Conservation (phyloP, 768 basidiomycete genomes). For the Nidularia pulvinata region DNA sequence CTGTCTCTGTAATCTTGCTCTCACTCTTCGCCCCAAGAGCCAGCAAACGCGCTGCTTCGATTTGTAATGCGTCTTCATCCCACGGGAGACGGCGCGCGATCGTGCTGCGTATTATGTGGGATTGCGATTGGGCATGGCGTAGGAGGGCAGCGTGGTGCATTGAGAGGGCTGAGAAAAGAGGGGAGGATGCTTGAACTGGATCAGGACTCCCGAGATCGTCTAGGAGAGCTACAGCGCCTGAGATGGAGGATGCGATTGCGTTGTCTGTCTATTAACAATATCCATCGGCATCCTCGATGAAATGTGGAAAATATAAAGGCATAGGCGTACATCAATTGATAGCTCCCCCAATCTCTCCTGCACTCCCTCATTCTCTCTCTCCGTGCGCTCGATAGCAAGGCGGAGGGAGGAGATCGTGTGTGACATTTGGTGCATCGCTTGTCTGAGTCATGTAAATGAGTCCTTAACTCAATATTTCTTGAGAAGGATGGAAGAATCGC, state of each 20-base stretch:
- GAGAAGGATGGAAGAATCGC: not conserved
- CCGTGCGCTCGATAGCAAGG: no score
- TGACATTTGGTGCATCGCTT: no score
- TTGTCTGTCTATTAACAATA: not conserved
- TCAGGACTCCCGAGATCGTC: not conserved
- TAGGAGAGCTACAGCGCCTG: not conserved
- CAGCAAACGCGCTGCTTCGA: conserved; percentile 1
- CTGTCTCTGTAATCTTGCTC: not conserved
- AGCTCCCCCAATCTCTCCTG: conserved; percentile 22
- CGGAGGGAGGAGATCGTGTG: no score
- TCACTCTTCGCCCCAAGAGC: not conserved
- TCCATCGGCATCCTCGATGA: no score
- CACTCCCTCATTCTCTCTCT: no score
- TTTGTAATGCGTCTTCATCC: not conserved
- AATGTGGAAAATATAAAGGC: not conserved
- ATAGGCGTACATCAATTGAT: conserved; percentile 18
- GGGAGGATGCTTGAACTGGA: not conserved
- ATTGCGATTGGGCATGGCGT: no score
- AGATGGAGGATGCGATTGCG: not conserved
- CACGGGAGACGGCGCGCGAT: no score
- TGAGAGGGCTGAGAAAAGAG: not conserved
- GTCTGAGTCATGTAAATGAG: no score
- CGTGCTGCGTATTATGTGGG: no score
- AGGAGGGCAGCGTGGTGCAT: no score
- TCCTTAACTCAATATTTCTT: not conserved